Base-by-base conservation (phyloP, 139 green algal genomes). In the Mesotaenium endlicherianum region DNA sequence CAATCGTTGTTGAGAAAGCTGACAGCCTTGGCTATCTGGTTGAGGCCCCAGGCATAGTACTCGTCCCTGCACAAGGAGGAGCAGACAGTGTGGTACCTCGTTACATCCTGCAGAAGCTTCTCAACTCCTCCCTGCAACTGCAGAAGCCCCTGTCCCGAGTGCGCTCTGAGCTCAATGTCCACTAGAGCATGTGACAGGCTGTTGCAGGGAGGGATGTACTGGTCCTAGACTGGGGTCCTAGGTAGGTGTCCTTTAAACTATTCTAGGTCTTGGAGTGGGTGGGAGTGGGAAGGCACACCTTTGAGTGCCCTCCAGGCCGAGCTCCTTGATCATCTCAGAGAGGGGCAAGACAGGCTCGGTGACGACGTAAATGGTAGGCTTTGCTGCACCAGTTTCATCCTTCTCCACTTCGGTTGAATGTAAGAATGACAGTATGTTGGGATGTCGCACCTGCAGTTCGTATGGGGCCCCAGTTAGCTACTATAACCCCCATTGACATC, bases 1-100 rank as follows among this genome's bases (percentile, higher is more conserved):
- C 93, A 97, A 82, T 98, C 94, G 75, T 97, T 97, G 90, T 95
- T 95, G 2, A 99, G 89, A 87, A 99, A 99, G 75, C 92, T 94
- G 8, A 98, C 88, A 4, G 95, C 96, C 55, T 93, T 92, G 2
- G 95, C 89, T 41, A 98, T 88, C 49, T 97, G 91, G 30, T 94
- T 81, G 42, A 99, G 86, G 8, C 96, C 95, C 90, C 96, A 96
- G 8, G 93, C 85, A 0, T 96, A 79, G 81, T 97, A 99, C 77
- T 98, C 91, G 72, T 97, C 87, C 76, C 94, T 95, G 88, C 64
- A 90, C 67, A 0, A 82, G 85, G 30, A 34, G n/a, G n/a, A n/a
- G n/a, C n/a, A n/a, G n/a, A n/a, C n/a, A n/a, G n/a, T n/a, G n/a
- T n/a, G n/a, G n/a, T n/a, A n/a, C n/a, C n/a, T n/a, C n/a, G n/a